phyloP scores from a whole-genome alignment of 1,139 yeast species.

The Lodderomyces margitis region DNA sequence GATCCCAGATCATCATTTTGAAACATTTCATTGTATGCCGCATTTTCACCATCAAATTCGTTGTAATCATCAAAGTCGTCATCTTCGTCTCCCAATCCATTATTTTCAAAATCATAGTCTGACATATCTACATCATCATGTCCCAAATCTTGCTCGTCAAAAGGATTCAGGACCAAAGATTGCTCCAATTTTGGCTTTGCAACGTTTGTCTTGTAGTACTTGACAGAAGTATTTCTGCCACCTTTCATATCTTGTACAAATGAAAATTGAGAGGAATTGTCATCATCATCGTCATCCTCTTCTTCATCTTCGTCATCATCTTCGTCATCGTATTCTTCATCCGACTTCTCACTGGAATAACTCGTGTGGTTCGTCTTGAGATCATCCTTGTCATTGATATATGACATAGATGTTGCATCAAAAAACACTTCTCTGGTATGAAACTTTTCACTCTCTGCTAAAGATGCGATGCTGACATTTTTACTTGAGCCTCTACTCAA shows the following conservation, averaged over 20 bases:
- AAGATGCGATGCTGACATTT: slow-evolving; percentile 12
- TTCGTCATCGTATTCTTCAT: slow-evolving; percentile 6
- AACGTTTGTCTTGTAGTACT: slow-evolving; percentile 49
- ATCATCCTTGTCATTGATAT: slow-evolving; percentile 2
- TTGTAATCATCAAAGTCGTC: slow-evolving; percentile 51
- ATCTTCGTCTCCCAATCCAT: slow-evolving; percentile 44
- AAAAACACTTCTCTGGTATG: slow-evolving; percentile 21
- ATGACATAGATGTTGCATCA: slow-evolving; percentile 9
- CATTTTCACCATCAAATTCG: slow-evolving; percentile 31
- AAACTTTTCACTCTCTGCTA: slow-evolving; percentile 17
- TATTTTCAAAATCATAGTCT: slow-evolving; percentile 51
- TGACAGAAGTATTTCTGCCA: slow-evolving; percentile 62
- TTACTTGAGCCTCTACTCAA: slow-evolving; percentile 8
- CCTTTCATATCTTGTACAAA: slow-evolving; percentile 54
- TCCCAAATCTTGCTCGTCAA: slow-evolving; percentile 32
- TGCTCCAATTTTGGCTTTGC: slow-evolving; percentile 5
- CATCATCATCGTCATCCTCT: slow-evolving; percentile 26
- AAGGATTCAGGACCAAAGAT: slow-evolving; percentile 18
- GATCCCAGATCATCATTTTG: slow-evolving; percentile 3
- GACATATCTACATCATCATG: slow-evolving; percentile 35
- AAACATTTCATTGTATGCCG: slow-evolving; percentile 7
- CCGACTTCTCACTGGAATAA: slow-evolving; percentile 1
- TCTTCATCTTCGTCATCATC: slow-evolving; percentile 16
- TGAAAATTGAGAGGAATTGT: slow-evolving; percentile 51
- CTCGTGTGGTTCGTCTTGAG: slow-evolving; percentile 2